A percentile compares a stretch with the other conserved stretches of the same genome.
These are phyloP conservation scores for Podospora pseudocomata DNA, from an alignment of 495 filamentous ascomycete genomes.

Conservation along the genomic window DNA sequence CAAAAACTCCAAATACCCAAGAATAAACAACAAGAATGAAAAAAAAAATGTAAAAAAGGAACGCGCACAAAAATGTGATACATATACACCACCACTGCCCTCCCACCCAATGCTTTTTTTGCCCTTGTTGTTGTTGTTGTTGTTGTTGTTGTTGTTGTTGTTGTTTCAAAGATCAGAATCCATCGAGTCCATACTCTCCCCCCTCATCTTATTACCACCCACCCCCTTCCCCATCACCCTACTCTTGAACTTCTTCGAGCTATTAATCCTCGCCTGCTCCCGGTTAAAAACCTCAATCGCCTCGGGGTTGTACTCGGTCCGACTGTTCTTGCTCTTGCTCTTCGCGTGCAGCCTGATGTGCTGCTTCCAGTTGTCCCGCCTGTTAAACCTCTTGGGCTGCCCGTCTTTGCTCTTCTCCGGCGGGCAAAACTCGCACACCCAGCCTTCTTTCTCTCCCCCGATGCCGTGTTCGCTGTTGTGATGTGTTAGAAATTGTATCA, in stretches of 20 bases:
- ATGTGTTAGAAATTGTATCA: background rate
- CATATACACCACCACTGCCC: background rate
- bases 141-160: background rate
- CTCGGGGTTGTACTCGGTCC: conserved; percentile 29
- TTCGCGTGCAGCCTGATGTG: conserved; percentile 40
- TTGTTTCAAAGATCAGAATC: background rate
- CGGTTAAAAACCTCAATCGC: conserved; percentile 28
- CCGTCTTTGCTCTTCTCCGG: background rate
- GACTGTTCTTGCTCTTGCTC: conserved; percentile 22
- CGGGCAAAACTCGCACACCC: conserved; percentile 9
- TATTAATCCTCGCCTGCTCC: conserved; percentile 26
- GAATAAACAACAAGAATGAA: background rate
- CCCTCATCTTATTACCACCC: background rate
- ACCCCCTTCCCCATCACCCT: background rate
- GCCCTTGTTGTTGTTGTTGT: background rate
- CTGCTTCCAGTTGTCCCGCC: conserved; percentile 36
- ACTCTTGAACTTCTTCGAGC: background rate
- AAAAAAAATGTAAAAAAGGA: background rate
- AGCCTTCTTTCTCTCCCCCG: background rate
- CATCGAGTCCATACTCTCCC: background rate
- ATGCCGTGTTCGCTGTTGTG: background rate
- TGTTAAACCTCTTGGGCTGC: conserved; percentile 6
- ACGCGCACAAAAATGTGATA: background rate
- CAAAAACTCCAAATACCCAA: background rate
- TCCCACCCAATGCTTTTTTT: background rate